Base-by-base conservation (phyloP, 2,329 filamentous ascomycete genomes). In the Fusarium proliferatum region DNA sequence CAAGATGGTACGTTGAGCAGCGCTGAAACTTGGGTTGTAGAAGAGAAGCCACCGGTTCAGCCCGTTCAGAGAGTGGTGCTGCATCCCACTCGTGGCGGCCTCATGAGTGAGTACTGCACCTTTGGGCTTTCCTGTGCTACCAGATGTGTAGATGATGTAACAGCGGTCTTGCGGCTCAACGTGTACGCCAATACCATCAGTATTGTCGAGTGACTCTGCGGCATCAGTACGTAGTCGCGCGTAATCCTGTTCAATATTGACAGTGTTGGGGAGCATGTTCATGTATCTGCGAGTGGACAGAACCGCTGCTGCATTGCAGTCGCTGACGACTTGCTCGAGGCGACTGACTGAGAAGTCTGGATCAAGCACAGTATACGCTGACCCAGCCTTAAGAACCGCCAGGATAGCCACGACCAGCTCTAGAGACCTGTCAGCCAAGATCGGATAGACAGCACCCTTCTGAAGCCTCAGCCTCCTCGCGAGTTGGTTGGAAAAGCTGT, bases 131-230 rank as follows among this genome's bases (percentile, higher is more conserved):
- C 75, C 76, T 4, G 75, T 75, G 13, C 65, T 74, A 4, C 73
- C 76, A 1, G 75, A 77, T 3, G 76, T 78, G 53, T 71, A 76
- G n/a, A 78, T 76, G 42, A 77, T 67, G n/a, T 77, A 77, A 15
- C 58, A 61, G 9, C 43, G 61, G 5, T 60, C 48, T 26, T 61
- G 36, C 8, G 65, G 58, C 13, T 59, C n/a, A 6, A 69, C 52
- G 1, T 8, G 3, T 7, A 67, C 39, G 1, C 42, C 28, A 12
- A 48, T 34, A 3, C 34, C 52, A 9, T 33, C 45, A 39, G 26
- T 3, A 39, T 51, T 19, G 0, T 10, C 9, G 0, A 49, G 28
- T 11, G 17, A 3, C 0, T 17, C 9, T 12, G 6, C 3, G 3
- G 13, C 1, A 23, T 43, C 28, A 23, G 6, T 19, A 6, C 5